Base-by-base conservation (phyloP, 768 basidiomycete species). In the Mrakia hoshinonis region DNA sequence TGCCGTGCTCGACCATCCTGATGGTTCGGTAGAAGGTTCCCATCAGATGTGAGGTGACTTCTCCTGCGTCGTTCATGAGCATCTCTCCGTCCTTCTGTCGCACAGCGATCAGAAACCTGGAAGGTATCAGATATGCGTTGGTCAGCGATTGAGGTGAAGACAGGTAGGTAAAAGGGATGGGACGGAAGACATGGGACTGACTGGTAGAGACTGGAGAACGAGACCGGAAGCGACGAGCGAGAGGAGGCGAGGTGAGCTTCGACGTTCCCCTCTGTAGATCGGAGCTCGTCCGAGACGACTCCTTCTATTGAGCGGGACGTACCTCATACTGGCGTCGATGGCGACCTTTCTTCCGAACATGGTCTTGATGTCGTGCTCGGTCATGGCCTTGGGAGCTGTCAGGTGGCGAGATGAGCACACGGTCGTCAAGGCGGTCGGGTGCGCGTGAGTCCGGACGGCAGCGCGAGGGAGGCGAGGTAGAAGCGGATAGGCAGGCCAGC, bases 21-120 rank as follows among this genome's bases (percentile, higher is more conserved):
- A 99, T 91, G 0, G 96, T 99, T 48, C 94, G 85, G 77, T 97
- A 97, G 82, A 99, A 99, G 80, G 98, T 89, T 0, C 96, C 96
- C 93, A 98, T 97, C 13, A 99, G 83, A 81, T 99, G 95, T 85
- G 84, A 94, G 2, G 96, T 99, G 4, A 92, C 96, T 78, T 99
- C 96, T 22, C 96, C 96, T 0, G 88, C 87, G n/a, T 98, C 95
- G 77, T 97, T 97, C 76, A 89, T 95, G 75, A 99, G 85, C 84
- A 94, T 85, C 80, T 98, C 92, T 24, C 96, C 96, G 78, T 98
- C 96, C 79, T 87, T 88, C 80, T 95, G 93, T 38, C 96, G 85
- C 13, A 98, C 96, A 24, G 96, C 96, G 71, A 99, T 98, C 72
- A 99, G 86, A 80, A 99, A 99, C 78, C 95, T 92, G 72, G 76